Base-by-base conservation (phyloP, 2,329 filamentous ascomycete genomes). In the Shiraia sp. region DNA sequence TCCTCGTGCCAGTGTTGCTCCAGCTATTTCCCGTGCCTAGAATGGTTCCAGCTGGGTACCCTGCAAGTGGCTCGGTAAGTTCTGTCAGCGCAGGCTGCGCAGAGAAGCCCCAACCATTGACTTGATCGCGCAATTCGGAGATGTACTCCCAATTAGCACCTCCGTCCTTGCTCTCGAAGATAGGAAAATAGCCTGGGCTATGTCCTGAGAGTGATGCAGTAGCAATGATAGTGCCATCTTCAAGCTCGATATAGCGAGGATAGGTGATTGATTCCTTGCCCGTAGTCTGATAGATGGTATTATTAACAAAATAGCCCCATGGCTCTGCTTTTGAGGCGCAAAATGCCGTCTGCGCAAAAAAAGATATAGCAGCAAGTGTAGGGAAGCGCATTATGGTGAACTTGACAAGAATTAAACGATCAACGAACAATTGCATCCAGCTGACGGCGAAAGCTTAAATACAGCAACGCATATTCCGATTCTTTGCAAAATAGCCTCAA, bases 31-130 rank as follows among this genome's bases (percentile, higher is more conserved):
- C 82, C 0, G 80, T 74, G 6, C 76, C 64, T 24, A 59, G 17
- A 2, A 59, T 47, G 1, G 56, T 59, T n/a, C 56, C 55, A 10
- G 49, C 53, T 7, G 35, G 34, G 24, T 53, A 59, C 3, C 44
- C 51, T 7, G 35, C 55, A 40, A 59, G 48, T 23, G 47, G 41
- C 26, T 45, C 40, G 1, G 45, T 45, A 22, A 59, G 36, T 19
- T 47, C 45, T 6, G 45, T 28, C 35, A 57, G 28, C 13, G 45
- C 45, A 6, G 55, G 55, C 32, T 57, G 55, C 6, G 85, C 85
- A 27, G 81, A 75, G 41, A 86, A 60, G 4, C 85, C 84, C 71
- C 79, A 81, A 26, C 77, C 77, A 52, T 86, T 84, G 30, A 79
- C 79, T 30, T 78, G 75, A 57, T 88, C 85, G 2, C 77, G 71